These are phyloP conservation scores for Fomitopsis palustris DNA, from an alignment of 1,284 basidiomycete species.

Conservation along the genomic window DNA sequence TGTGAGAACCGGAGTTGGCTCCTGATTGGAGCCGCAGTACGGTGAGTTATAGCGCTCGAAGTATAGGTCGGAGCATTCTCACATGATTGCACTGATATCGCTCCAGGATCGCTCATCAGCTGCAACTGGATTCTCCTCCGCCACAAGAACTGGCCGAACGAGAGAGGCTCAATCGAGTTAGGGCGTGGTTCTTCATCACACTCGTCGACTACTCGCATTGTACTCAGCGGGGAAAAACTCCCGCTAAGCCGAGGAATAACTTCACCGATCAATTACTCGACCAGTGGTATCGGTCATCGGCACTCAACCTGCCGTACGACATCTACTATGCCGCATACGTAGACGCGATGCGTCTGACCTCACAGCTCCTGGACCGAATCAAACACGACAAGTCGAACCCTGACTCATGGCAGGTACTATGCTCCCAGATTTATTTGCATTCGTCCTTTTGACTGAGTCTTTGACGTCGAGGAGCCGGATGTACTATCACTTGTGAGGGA, in stretches of 20 bases:
- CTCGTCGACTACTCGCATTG: constrained; percentile 61
- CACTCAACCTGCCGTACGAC: constrained; percentile 43
- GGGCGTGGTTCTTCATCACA: constrained; percentile 69
- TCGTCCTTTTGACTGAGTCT: neutral
- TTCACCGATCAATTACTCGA: constrained; percentile 51
- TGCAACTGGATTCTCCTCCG: constrained; percentile 45
- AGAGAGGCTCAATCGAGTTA: constrained; percentile 47
- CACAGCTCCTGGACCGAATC: constrained; percentile 38
- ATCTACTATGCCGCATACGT: constrained; percentile 54
- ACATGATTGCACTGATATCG: neutral
- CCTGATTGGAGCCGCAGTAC: constrained; percentile 55
- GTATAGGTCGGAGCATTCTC: no score
- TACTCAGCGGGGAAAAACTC: constrained; percentile 64
- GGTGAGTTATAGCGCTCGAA: constrained; percentile 33
- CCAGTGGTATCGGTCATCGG: constrained; percentile 45
- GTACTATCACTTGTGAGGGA: neutral
- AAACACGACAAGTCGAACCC: constrained; percentile 19
- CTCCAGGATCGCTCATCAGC: constrained; percentile 47
- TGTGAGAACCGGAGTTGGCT: constrained; percentile 56
- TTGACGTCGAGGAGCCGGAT: neutral
- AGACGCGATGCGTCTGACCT: constrained; percentile 45
- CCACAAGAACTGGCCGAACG: constrained; percentile 32
- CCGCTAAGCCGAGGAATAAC: constrained; percentile 57
- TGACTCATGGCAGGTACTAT: constrained; percentile 8
- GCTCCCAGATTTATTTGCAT: no score